Evolutionary conservation across 163 green algal genomes (phyloP), one percentile per base, ranked within the genome.

Genomic region (Picocystis sp.): DNA sequence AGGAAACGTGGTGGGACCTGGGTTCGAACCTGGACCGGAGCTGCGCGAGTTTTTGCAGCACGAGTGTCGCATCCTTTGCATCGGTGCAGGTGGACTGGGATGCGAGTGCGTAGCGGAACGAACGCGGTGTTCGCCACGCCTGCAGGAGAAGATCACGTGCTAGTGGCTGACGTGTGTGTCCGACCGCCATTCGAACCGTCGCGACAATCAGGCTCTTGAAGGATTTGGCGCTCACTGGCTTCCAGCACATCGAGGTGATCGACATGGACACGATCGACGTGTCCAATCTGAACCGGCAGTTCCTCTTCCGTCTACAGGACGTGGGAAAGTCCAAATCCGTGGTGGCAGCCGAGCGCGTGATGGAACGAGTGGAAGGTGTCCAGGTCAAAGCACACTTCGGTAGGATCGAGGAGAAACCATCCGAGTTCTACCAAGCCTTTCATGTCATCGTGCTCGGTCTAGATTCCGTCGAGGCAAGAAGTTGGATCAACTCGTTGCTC

Each of bases 221-320:
- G 48, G 49, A 59, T 11, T 59, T 93, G 21, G 86, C 85, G 9
- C 73, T 96, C 12, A 80, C 71, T 2, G 89, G 89, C 9, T 95
- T 99, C 72, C 79, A 81, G 34, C 79, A 93, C 67, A 92, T 99
- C 14, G 81, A 97, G 60, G 88, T 99, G 0, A 97, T 99, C 42
- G 91, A 99, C 70, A 97, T 99, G 87, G 91, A 99, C 78, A 99
- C 86, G 1, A 97, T 99, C 22, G 91, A 99, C 64, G 82, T 97
- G 1, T 92, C 79, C 21, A 99, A 99, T 58, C 72, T 99, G 33
- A 99, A 99, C 69, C 69, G 91, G 2, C 91, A 99, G 62, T 99
- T 99, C 64, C 75, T 99, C 1, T 99, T 99, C 70, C 76, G 86
- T 52, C 76, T 80, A 59, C 50, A 75, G 13, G 90, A 99, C 60